These are phyloP conservation scores for Phytophthora quininea DNA, from an alignment of 352 stramenopile genomes.

Conservation along the genomic window DNA sequence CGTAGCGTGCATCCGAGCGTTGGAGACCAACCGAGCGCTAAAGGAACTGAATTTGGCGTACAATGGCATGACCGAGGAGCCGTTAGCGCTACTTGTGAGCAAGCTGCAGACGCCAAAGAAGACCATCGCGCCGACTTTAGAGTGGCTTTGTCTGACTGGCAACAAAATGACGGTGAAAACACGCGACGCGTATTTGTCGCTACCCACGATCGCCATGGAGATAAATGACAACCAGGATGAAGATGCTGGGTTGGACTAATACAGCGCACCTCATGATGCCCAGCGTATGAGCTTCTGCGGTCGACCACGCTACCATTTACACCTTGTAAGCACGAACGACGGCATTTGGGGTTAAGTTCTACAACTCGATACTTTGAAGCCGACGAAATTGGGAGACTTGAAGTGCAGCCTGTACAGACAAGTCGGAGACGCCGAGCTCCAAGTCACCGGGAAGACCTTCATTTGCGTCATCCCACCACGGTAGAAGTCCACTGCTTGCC, in stretches of 20 bases:
- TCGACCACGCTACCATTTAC: no score
- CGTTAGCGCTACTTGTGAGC: slow-evolving; percentile 47
- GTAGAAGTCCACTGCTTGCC: no score
- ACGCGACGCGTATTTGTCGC: slow-evolving; percentile 27
- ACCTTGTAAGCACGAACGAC: no score
- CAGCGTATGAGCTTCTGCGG: slow-evolving; percentile 11
- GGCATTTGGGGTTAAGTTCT: no score
- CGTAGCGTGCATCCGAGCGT: slow-evolving; percentile 57
- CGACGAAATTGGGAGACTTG: slow-evolving; percentile 33
- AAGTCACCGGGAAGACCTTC: slow-evolving; percentile 16
- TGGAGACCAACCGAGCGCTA: slow-evolving; percentile 61
- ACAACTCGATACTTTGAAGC: slow-evolving; percentile 6
- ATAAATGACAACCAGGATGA: slow-evolving; percentile 46
- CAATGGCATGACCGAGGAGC: slow-evolving; percentile 82
- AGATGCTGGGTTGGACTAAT: slow-evolving; percentile 22
- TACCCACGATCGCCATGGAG: slow-evolving; percentile 50
- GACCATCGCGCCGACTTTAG: slow-evolving; percentile 32
- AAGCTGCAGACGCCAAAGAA: slow-evolving; percentile 39
- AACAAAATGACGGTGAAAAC: slow-evolving; percentile 74
- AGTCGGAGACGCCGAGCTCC: slow-evolving; percentile 25
- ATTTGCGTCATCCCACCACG: no score
- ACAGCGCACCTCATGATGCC: slow-evolving; percentile 33
- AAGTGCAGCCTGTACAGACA: slow-evolving; percentile 33
- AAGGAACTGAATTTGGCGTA: slow-evolving; percentile 74
- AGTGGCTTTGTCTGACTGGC: slow-evolving; percentile 62